These are phyloP conservation scores for Exophiala oligosperma DNA, from an alignment of 2,329 filamentous ascomycete species.

Conservation along the genomic window DNA sequence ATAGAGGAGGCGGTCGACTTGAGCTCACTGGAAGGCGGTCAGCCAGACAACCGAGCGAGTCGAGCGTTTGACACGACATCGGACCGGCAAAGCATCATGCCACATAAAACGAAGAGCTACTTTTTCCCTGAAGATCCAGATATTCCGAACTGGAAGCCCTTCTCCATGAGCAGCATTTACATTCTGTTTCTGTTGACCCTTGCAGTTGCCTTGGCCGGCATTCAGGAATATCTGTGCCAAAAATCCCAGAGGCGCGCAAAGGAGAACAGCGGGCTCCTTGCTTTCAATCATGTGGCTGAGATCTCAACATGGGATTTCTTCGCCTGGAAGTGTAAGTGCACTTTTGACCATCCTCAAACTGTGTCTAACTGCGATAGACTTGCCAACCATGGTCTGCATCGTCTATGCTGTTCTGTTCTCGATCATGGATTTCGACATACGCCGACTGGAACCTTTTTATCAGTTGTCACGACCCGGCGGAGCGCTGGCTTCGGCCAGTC, in stretches of 20 bases:
- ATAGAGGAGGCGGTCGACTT: conserved; percentile 45
- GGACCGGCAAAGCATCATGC: conserved; percentile 23
- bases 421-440: conserved; percentile 52
- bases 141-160: conserved; percentile 39
- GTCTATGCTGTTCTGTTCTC: conserved; percentile 52
- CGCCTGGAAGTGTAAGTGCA: conserved; percentile 37
- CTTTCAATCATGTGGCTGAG: conserved; percentile 32
- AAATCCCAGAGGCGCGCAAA: conserved; percentile 38
- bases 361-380: conserved; percentile 30
- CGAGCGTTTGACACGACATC: conserved; percentile 12
- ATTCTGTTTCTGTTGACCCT: conserved; percentile 34
- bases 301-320: conserved; percentile 35
- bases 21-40: conserved; percentile 39
- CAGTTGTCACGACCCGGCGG: conserved; percentile 38
- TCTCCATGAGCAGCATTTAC: conserved; percentile 35
- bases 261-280: conserved; percentile 35
- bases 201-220: conserved; percentile 33
- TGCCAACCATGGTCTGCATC: conserved; percentile 48
- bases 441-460: conserved; percentile 53
- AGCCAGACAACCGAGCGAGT: conserved; percentile 14
- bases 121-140: conserved; percentile 37
- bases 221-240: conserved; percentile 38
- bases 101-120: conserved; percentile 33
- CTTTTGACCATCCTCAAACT: background rate
- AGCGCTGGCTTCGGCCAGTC: conserved; percentile 37